Conservation (phyloP, 2,329 filamentous ascomycete species). For the Penicillium italicum region DNA sequence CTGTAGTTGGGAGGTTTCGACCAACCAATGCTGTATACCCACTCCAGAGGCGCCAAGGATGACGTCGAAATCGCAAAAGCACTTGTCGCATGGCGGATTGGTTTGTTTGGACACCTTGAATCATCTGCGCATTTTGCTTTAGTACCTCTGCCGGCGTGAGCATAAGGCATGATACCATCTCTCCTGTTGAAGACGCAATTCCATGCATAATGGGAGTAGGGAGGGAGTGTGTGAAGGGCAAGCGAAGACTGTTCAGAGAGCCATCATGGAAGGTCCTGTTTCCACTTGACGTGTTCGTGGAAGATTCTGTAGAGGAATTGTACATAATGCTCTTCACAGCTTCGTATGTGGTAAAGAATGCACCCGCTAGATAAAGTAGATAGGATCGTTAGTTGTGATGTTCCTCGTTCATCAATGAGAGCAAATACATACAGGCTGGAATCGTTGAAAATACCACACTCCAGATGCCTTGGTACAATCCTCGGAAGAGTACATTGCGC, state of each 20-base stretch:
- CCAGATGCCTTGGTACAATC: slow-evolving; percentile 82
- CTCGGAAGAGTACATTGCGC: slow-evolving; percentile 59
- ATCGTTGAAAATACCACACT: slow-evolving; percentile 81
- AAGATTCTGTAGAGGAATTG: slow-evolving; percentile 39
- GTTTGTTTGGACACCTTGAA: slow-evolving; percentile 41
- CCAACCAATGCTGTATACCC: slow-evolving; percentile 80
- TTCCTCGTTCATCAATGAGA: not conserved
- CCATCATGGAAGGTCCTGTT: not conserved
- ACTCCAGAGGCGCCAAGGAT: slow-evolving; percentile 55
- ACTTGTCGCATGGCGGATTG: slow-evolving; percentile 55
- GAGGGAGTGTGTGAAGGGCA: slow-evolving; percentile 43
- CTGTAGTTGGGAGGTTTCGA: slow-evolving; percentile 81
- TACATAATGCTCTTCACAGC: slow-evolving; percentile 63
- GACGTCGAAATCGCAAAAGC: slow-evolving; percentile 54
- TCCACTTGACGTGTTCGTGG: slow-evolving; percentile 3
- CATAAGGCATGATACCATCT: slow-evolving; percentile 80
- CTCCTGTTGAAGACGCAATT: slow-evolving; percentile 68
- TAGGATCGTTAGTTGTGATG: not conserved
- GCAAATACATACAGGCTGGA: slow-evolving; percentile 64
- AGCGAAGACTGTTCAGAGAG: not conserved
- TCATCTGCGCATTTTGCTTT: slow-evolving; percentile 91
- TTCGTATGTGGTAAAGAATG: slow-evolving; percentile 91
- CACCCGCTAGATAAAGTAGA: slow-evolving; percentile 56
- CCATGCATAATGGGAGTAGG: slow-evolving; percentile 70
- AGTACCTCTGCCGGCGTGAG: slow-evolving; percentile 86